Base-by-base conservation (phyloP, 179 eudicot genomes). In the Actinidia arguta region DNA sequence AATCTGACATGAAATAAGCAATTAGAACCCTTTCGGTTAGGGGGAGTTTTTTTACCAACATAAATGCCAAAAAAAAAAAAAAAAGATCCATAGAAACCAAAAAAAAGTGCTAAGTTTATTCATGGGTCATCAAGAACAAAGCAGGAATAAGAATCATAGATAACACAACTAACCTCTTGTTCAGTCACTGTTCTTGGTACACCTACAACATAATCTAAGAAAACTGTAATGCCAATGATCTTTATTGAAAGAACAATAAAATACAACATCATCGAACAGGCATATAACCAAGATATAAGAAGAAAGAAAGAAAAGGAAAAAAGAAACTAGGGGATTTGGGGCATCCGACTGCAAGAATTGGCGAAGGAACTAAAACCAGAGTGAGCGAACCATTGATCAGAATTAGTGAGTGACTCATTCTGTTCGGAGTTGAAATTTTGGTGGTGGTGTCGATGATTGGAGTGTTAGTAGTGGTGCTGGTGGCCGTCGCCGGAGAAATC, bases 141-240 rank as follows among this genome's bases (percentile, higher is more conserved):
- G 59, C 56, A 76, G 58, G 6, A 61, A 61, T 16, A 44, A 3
- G 27, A 25, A 55, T 36, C 9, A 46, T 3, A 12, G 14, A 12
- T 27, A 13, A n/a, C 14, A 51, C 36, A 39, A 81, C 91, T 90
- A 82, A 91, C 98, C 81, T 92, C 91, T 84, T 89, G 90, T 89
- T 91, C 94, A 3, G 88, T 85, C 9, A 84, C 85, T 48, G 93
- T 88, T 82, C 90, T 91, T 56, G 96, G 94, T 85, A 90, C 85
- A 73, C 92, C 92, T 67, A 87, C 94, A 48, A 93, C 92, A 74
- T 69, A 63, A 72, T 88, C 94, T 91, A 90, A 51, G 79, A 51
- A 83, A 31, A 67, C 6, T 24, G 42, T 14, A 22, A 51, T 46
- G 46, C 78, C 81, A 78, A 63, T 51, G 58, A 75, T 68, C 54